These are phyloP conservation scores for Leccinum boreale DNA, from an alignment of 768 basidiomycete genomes.

Conservation along the genomic window DNA sequence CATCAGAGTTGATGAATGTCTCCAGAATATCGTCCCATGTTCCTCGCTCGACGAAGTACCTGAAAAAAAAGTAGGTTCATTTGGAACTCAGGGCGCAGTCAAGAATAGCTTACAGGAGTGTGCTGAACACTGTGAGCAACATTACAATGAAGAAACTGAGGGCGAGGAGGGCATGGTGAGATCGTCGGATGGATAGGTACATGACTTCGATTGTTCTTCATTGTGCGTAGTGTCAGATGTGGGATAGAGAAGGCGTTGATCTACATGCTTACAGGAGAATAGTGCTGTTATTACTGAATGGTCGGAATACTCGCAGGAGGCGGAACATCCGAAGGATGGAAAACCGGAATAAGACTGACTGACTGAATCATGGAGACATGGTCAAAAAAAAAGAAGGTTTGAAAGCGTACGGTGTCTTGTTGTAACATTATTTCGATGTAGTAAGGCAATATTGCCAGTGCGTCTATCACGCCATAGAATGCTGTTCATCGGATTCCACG, in stretches of 20 bases:
- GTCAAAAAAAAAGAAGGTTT: neutral
- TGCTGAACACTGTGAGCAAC: slow-evolving; percentile 85
- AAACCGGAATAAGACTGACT: slow-evolving; percentile 87
- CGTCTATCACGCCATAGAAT: slow-evolving; percentile 83
- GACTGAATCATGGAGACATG: neutral
- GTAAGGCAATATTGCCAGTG: slow-evolving; percentile 84
- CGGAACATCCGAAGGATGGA: slow-evolving; percentile 90
- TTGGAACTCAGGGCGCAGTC: neutral
- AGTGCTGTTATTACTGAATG: slow-evolving; percentile 81
- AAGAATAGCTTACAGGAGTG: slow-evolving; percentile 56
- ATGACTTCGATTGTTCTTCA: slow-evolving; percentile 85
- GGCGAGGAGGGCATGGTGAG: slow-evolving; percentile 82
- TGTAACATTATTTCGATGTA: slow-evolving; percentile 81
- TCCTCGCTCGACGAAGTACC: slow-evolving; percentile 88
- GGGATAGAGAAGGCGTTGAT: neutral
- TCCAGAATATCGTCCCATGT: slow-evolving; percentile 82
- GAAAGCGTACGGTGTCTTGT: slow-evolving; percentile 75
- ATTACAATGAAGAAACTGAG: slow-evolving; percentile 87
- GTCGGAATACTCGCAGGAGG: slow-evolving; percentile 82
- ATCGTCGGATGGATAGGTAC: slow-evolving; percentile 83
- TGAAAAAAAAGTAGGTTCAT: slow-evolving; percentile 20
- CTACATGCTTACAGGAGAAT: slow-evolving; percentile 66
- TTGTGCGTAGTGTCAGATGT: neutral
- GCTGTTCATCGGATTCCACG: slow-evolving; percentile 35
- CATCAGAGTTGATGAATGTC: slow-evolving; percentile 81